Conservation (phyloP, 805 yeast species). For the Lachancea lanzarotensis region DNA sequence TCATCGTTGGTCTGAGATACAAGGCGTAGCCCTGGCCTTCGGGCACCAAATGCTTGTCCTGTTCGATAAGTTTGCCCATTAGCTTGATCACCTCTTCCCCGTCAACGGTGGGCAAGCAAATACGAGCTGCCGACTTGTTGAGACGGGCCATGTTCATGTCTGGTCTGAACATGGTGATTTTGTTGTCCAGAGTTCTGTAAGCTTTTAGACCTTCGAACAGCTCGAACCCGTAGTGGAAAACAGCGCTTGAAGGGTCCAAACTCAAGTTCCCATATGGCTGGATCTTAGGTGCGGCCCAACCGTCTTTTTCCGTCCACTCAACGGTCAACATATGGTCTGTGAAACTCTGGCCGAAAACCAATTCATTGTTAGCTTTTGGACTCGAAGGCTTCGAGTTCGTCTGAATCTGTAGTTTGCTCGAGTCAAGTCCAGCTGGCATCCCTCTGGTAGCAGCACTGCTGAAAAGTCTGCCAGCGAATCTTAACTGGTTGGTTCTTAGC, state of each 20-base stretch:
- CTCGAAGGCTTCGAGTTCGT: constrained; percentile 44
- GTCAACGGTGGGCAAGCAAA: constrained; percentile 84
- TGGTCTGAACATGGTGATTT: constrained; percentile 81
- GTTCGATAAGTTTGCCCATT: constrained; percentile 65
- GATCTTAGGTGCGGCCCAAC: constrained; percentile 89
- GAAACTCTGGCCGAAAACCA: constrained; percentile 68
- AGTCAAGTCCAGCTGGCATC: constrained; percentile 41
- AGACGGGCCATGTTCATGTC: constrained; percentile 88
- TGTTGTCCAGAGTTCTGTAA: constrained; percentile 56
- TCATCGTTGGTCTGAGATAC: constrained; percentile 90
- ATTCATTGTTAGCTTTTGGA: constrained; percentile 52
- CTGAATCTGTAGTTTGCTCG: constrained; percentile 47
- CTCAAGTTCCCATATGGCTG: constrained; percentile 72
- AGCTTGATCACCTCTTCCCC: constrained; percentile 66
- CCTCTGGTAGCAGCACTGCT: constrained; percentile 4
- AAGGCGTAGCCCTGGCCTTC: constrained; percentile 81
- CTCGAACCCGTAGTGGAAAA: constrained; percentile 92
- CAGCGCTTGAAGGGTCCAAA: constrained; percentile 84
- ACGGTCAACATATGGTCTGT: constrained; percentile 84
- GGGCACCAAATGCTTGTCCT: constrained; percentile 79
- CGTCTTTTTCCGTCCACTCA: constrained; percentile 69
- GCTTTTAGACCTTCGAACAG: constrained; percentile 96
- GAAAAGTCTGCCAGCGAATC: constrained; percentile 3
- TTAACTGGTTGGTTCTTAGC: constrained; percentile 3
- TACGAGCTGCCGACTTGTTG: constrained; percentile 83